Conservation (phyloP, 257 asterid genomes). For the Capsicum rhomboideum region DNA sequence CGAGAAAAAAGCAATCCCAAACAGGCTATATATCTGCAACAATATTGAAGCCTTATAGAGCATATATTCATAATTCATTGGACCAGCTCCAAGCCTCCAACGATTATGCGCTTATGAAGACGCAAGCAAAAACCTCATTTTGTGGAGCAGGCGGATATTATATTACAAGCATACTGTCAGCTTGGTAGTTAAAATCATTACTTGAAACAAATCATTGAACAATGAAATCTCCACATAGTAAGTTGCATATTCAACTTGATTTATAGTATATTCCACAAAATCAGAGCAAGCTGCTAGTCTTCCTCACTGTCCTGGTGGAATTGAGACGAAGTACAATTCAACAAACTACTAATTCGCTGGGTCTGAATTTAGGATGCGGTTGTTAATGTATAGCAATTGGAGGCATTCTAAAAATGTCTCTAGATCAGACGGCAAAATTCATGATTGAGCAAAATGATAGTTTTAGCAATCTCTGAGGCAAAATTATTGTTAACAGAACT, state of each 20-base stretch:
- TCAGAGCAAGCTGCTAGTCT: background rate
- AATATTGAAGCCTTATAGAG: background rate
- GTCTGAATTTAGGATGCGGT: background rate
- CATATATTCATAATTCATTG: background rate
- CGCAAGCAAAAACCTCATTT: background rate
- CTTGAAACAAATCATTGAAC: background rate
- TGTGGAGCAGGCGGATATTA: background rate
- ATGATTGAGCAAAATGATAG: background rate
- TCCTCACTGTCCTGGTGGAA: background rate
- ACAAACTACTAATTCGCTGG: background rate
- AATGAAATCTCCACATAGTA: background rate
- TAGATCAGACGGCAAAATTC: background rate
- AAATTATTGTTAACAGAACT: background rate
- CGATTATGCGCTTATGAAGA: background rate
- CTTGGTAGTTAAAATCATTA: background rate
- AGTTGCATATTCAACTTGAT: background rate
- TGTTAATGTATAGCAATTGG: background rate
- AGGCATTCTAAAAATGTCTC: background rate
- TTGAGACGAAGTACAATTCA: background rate
- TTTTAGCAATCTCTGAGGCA: background rate
- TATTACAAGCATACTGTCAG: background rate
- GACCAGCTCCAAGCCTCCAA: background rate
- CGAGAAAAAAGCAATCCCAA: no score
- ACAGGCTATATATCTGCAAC: no score
- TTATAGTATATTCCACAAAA: background rate